Percentiles rank a stretch among this genome's conserved stretches.
Evolutionary conservation across 1,284 basidiomycete species (phyloP).

Genomic region (Malassezia cuniculi): DNA sequence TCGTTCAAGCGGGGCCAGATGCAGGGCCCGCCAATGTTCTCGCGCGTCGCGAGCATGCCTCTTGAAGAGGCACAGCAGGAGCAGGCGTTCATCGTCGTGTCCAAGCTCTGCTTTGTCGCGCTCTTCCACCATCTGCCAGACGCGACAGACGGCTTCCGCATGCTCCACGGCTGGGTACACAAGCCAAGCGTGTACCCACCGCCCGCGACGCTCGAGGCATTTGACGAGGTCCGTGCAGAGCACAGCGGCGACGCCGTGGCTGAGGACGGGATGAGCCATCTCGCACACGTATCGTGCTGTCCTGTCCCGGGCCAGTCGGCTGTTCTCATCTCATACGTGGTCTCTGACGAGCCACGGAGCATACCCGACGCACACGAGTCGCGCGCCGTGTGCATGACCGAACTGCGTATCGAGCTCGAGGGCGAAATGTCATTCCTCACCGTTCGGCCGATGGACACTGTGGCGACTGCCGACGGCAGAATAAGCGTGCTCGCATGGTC

Average conservation of each 20-base stretch:
- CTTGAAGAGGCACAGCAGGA: constrained; percentile 4
- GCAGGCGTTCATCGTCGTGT: constrained; percentile 3
- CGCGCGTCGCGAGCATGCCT: neutral
- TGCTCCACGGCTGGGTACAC: constrained; percentile 2
- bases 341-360: too few species aligned
- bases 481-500: too few species aligned
- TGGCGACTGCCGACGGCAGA: too few species aligned
- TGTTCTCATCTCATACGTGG: constrained; percentile 10
- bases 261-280: neutral
- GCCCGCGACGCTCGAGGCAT: constrained; percentile 6
- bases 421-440: constrained; percentile 6
- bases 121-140: constrained; percentile 1
- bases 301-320: constrained; percentile 1
- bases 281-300: neutral
- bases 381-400: neutral
- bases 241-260: too few species aligned
- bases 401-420: constrained; percentile 4
- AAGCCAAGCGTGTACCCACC: constrained; percentile 6
- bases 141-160: neutral
- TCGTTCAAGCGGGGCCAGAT: neutral
- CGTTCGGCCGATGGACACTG: too few species aligned
- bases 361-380: too few species aligned
- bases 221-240: neutral
- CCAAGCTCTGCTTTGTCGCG: constrained; percentile 1
- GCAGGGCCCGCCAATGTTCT: constrained; percentile 1